Conservation (phyloP, 495 filamentous ascomycete species). For the Xylaria venustula region DNA sequence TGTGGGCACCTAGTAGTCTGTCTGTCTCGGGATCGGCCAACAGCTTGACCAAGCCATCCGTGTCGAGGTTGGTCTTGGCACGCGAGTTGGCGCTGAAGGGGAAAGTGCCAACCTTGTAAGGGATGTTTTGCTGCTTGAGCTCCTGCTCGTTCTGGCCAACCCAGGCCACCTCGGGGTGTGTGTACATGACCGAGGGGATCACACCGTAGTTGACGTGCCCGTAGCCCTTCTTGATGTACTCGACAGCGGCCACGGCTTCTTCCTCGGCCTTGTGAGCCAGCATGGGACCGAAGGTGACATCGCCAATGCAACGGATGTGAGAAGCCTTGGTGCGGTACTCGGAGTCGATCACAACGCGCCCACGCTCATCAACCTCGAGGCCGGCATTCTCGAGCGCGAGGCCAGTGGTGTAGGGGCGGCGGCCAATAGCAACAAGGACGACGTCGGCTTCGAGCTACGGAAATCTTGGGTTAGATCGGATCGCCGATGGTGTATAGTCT, state of each 20-base stretch:
- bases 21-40: constrained; percentile 95
- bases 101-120: constrained; percentile 90
- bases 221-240: constrained; percentile 96
- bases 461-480: constrained; percentile 12
- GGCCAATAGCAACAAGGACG: constrained; percentile 94
- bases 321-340: constrained; percentile 97
- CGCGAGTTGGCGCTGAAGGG: constrained; percentile 96
- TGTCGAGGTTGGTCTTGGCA: constrained; percentile 98
- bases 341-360: constrained; percentile 93
- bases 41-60: constrained; percentile 96
- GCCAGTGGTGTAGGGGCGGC: constrained; percentile 88
- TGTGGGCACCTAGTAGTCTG: constrained; percentile 91
- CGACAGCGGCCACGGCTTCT: constrained; percentile 89
- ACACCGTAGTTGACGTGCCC: constrained; percentile 98
- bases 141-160: constrained; percentile 98
- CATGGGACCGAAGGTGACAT: constrained; percentile 98
- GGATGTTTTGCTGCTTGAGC: constrained; percentile 81
- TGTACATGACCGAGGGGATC: constrained; percentile 99
- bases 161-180: constrained; percentile 97
- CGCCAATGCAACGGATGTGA: constrained; percentile 95
- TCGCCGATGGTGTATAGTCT: not conserved
- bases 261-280: constrained; percentile 99
- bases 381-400: constrained; percentile 93
- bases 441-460: constrained; percentile 86
- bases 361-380: constrained; percentile 88